Evolutionary conservation across 805 yeast species (phyloP), one percentile per base, ranked within the genome.

Genomic region (Groenewaldozyma tartarivorans): DNA sequence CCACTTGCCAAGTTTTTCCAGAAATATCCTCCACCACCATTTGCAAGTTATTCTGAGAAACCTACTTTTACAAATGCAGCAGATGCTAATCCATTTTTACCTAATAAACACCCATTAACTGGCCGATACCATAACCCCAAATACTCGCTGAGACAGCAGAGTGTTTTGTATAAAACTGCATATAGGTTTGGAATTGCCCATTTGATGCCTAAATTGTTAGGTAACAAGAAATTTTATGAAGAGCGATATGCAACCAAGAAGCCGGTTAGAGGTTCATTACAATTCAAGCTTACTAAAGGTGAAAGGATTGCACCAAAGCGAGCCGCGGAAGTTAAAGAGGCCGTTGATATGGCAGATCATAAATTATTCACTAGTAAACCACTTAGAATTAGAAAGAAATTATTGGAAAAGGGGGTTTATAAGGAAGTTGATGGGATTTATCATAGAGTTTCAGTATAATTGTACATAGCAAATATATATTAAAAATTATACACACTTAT

Each of bases 11-110:
- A 65, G 48, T 88, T 87, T 62, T 87, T 88, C 65, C 68, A 75
- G 38, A 79, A 75, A 58, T 84, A 76, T 56, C 96, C 96, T 24
- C 96, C 96, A 5, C 65, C 79, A 18, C 90, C 87, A n/a, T 77
- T 75, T 61, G 71, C 72, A 16, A 58, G 71, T 49, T 88, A 86
- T 59, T 67, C 84, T 4, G 62, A 68, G 2, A 71, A 68, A 47
- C 81, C 94, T 39, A 74, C 83, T 1, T 64, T 74, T 21, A 77
- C 83, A 18, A 65, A 63, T 37, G 88, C 86, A 37, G 70, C 74
- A 18, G 73, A 75, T 45, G 82, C 87, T 51, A 88, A 88, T 61
- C 96, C 96, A 40, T 88, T 88, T 60, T 61, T 85, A 41, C 80
- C 94, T 19, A 87, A 85, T 60, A 81, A 73, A 54, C 87, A 87